phyloP scores from a whole-genome alignment of 177 flowering plant genomes.

The Vitis hybrid region DNA sequence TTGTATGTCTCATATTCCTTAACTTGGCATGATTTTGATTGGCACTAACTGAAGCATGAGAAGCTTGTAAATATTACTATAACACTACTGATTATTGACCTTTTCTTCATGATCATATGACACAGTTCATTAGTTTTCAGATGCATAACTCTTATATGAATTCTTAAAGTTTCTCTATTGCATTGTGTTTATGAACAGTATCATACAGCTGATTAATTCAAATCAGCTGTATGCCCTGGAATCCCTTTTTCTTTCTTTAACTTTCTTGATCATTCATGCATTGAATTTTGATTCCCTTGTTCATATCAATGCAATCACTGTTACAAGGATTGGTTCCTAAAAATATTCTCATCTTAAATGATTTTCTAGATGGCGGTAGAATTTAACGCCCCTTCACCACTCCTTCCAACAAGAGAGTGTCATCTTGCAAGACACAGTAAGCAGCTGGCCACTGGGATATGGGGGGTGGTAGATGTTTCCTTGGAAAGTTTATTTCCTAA shows the following conservation, averaged over 20 bases:
- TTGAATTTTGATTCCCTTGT: too few species aligned
- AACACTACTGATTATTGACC: too few species aligned
- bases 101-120: too few species aligned
- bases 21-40: too few species aligned
- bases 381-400: slow-evolving; percentile 35
- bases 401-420: slow-evolving; percentile 27
- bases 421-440: slow-evolving; percentile 43
- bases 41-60: too few species aligned
- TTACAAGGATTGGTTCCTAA: neutral
- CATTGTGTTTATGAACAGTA: neutral
- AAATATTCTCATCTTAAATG: neutral
- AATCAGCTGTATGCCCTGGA: too few species aligned
- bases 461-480: slow-evolving; percentile 50
- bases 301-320: too few species aligned
- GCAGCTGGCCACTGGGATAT: slow-evolving; percentile 5
- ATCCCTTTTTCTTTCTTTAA: neutral
- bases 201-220: neutral
- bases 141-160: too few species aligned
- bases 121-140: too few species aligned
- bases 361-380: slow-evolving; percentile 37
- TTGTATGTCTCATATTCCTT: too few species aligned
- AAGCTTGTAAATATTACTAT: too few species aligned
- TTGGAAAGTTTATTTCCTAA: slow-evolving; percentile 31
- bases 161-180: neutral
- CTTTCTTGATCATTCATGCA: too few species aligned